Conservation (phyloP, 176 grass and related monocot species). For the Dactylis glomerata region DNA sequence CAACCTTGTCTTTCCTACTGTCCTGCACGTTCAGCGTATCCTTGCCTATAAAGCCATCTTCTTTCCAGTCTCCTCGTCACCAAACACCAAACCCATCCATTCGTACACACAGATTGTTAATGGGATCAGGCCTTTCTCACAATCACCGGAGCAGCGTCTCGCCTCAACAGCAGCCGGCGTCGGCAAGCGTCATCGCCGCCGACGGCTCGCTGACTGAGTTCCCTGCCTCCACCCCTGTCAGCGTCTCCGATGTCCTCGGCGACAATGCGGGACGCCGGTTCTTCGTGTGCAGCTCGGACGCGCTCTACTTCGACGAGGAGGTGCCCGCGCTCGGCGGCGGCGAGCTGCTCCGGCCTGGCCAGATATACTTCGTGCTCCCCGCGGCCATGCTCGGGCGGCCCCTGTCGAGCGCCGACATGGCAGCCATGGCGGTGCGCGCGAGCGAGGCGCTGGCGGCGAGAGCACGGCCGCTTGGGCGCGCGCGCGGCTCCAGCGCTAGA, state of each 20-base stretch:
- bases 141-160: slow-evolving; percentile 34
- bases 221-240: not conserved
- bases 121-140: slow-evolving; percentile 53
- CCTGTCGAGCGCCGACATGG: slow-evolving; percentile 60
- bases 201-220: slow-evolving; percentile 67
- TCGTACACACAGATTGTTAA: not conserved
- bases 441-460: slow-evolving; percentile 40
- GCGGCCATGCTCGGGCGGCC: slow-evolving; percentile 23
- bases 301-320: slow-evolving; percentile 56
- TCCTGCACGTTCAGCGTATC: not conserved
- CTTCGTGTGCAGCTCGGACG: slow-evolving; percentile 63
- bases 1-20: not conserved
- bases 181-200: slow-evolving; percentile 43
- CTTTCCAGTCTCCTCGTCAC: not conserved
- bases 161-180: slow-evolving; percentile 13
- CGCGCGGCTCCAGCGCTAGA: not conserved
- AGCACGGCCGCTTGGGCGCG: not conserved
- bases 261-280: not conserved
- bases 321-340: slow-evolving; percentile 24
- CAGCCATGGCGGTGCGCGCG: slow-evolving; percentile 54
- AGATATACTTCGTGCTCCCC: slow-evolving; percentile 44
- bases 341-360: slow-evolving; percentile 43
- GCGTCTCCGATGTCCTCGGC: slow-evolving; percentile 37
- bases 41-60: slow-evolving; percentile 10
- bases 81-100: slow-evolving; percentile 11